Evolutionary conservation across 225 moss, liverwort and hornwort genomes (phyloP).

Genomic region (Asterella californica): DNA sequence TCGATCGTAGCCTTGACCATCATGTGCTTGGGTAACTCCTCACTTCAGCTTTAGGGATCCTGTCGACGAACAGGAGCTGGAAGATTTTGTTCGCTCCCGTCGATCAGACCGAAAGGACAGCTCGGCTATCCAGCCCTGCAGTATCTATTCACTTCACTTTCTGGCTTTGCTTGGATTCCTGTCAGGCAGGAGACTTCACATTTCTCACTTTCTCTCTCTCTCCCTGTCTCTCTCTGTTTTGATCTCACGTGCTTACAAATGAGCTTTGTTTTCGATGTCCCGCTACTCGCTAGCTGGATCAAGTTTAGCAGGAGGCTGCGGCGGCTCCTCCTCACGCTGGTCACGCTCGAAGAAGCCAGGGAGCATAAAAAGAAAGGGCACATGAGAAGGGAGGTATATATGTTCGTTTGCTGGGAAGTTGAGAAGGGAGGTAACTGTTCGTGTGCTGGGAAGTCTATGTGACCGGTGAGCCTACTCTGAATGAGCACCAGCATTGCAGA

Average conservation of each 20-base stretch:
- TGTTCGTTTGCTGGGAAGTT: conserved; percentile 9
- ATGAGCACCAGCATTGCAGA: conserved; percentile 21
- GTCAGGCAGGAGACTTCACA: too few relatives aligned
- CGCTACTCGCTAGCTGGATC: not conserved
- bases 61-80: not conserved
- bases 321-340: not conserved
- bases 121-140: too few relatives aligned
- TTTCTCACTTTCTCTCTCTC: too few relatives aligned
- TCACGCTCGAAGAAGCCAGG: not conserved
- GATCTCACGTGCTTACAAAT: not conserved
- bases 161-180: not conserved
- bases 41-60: not conserved
- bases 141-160: not conserved
- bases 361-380: too few relatives aligned
- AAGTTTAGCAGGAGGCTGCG: not conserved
- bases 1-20: not conserved
- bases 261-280: too few relatives aligned
- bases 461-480: conserved; percentile 24
- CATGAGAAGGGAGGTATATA: too few relatives aligned
- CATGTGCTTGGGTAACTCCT: not conserved
- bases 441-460: conserved; percentile 17
- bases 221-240: not conserved
- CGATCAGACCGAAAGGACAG: not conserved
- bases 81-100: not conserved
- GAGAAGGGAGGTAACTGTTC: too few relatives aligned